Evolutionary conservation across 1,139 yeast genomes (phyloP).

Genomic region (Komagataea norvegica): DNA sequence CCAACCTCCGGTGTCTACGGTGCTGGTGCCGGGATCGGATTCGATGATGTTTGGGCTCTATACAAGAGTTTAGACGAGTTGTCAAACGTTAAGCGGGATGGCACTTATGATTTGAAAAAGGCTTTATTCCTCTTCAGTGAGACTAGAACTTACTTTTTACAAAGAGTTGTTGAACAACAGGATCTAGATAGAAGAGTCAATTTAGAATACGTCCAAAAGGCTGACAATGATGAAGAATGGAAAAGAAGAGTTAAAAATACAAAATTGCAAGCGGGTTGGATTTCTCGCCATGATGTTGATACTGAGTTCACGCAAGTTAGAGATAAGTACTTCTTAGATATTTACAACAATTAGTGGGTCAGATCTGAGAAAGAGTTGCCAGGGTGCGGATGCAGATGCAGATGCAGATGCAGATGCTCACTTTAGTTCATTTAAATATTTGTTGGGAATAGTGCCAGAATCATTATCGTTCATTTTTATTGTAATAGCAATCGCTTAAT

Average conservation of each 20-base stretch:
- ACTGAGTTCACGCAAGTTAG: constrained; percentile 7
- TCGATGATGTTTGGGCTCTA: constrained; percentile 17
- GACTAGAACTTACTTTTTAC: constrained; percentile 9
- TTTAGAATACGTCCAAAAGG: constrained; percentile 4
- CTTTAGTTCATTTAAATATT: too few relatives aligned
- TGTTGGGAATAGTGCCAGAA: too few relatives aligned
- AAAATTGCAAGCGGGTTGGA: constrained; percentile 9
- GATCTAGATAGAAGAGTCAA: constrained; percentile 9
- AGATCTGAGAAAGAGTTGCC: too few relatives aligned
- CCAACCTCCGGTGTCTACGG: constrained; percentile 18
- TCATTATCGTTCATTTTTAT: too few relatives aligned
- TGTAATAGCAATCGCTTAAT: too few relatives aligned
- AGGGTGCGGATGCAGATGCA: too few relatives aligned
- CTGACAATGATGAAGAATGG: constrained; percentile 14
- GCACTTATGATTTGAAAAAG: constrained; percentile 7
- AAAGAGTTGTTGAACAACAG: constrained; percentile 12
- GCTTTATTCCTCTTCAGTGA: constrained; percentile 13
- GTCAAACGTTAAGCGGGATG: not conserved
- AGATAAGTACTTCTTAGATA: constrained; percentile 9
- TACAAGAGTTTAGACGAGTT: constrained; percentile 9
- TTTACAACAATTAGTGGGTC: constrained; percentile 5
- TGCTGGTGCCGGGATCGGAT: constrained; percentile 17
- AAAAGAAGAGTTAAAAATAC: constrained; percentile 3
- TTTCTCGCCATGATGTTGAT: constrained; percentile 11
- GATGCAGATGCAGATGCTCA: too few relatives aligned